Evolutionary conservation across 1,284 basidiomycete genomes (phyloP).

Genomic region (Sporisorium scitamineum): DNA sequence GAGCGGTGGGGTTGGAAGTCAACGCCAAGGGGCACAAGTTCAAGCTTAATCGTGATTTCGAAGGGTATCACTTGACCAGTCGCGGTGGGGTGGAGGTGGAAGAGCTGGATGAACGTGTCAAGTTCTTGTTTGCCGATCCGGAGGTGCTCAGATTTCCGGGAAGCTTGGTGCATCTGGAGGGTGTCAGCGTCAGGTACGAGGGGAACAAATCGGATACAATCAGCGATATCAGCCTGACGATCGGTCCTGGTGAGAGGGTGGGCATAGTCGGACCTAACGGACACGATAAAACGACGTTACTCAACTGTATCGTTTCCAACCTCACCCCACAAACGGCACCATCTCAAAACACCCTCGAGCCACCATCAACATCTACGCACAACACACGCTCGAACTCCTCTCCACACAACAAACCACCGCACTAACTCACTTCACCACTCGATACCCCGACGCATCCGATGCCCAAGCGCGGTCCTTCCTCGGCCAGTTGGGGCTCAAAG

Average conservation of each 20-base stretch:
- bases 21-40: conserved; percentile 73
- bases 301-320: conserved; percentile 73
- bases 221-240: conserved; percentile 74
- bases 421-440: conserved; percentile 70
- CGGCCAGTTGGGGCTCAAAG: conserved; percentile 71
- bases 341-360: conserved; percentile 75
- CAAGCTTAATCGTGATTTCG: conserved; percentile 76
- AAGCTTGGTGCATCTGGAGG: conserved; percentile 73
- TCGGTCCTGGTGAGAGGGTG: conserved; percentile 75
- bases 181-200: conserved; percentile 72
- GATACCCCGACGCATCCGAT: conserved; percentile 22
- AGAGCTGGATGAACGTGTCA: conserved; percentile 72
- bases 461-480: conserved; percentile 64
- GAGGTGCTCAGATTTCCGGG: conserved; percentile 74
- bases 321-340: conserved; percentile 74
- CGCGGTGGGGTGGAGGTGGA: conserved; percentile 74
- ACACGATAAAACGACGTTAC: conserved; percentile 58
- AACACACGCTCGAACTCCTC: conserved; percentile 70
- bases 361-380: conserved; percentile 73
- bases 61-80: conserved; percentile 71
- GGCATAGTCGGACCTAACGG: conserved; percentile 74
- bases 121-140: conserved; percentile 73
- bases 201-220: conserved; percentile 71
- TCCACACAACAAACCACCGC: conserved; percentile 63
- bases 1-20: conserved; percentile 74